These are phyloP conservation scores for Didymellaceae sp. DNA, from an alignment of 2,329 filamentous ascomycete genomes.

Conservation along the genomic window DNA sequence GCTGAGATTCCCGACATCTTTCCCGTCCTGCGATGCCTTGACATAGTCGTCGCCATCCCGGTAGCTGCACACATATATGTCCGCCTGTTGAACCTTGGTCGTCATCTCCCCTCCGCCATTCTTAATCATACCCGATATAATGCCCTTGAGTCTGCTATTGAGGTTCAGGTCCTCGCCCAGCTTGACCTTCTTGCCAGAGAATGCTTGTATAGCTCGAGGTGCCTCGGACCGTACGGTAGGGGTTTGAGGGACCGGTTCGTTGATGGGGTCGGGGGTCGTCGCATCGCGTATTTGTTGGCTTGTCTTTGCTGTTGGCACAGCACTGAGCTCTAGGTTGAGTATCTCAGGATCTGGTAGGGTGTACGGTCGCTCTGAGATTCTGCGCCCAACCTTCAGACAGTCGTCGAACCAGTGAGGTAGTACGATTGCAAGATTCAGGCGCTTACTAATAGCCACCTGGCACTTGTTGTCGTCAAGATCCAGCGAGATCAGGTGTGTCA, in stretches of 20 bases:
- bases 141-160: conserved; percentile 67
- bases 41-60: conserved; percentile 82
- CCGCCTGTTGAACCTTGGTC: conserved; percentile 69
- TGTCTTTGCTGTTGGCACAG: conserved; percentile 56
- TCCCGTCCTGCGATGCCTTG: conserved; percentile 74
- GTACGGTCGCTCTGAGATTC: conserved; percentile 89
- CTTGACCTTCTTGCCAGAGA: conserved; percentile 78
- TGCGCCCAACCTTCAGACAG: conserved; percentile 88
- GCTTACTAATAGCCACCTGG: conserved; percentile 66
- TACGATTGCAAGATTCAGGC: conserved; percentile 78
- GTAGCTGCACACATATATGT: conserved; percentile 87
- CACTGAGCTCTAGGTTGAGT: conserved; percentile 51
- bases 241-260: conserved; percentile 29
- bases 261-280: conserved; percentile 39
- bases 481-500: conserved; percentile 89
- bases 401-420: conserved; percentile 98
- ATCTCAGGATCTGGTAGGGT: conserved; percentile 85
- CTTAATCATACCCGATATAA: conserved; percentile 73
- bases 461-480: conserved; percentile 77
- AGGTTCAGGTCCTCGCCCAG: conserved; percentile 78
- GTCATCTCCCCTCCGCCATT: conserved; percentile 75
- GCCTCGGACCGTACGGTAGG: conserved; percentile 29
- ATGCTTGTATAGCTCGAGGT: conserved; percentile 62
- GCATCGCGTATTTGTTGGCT: conserved; percentile 45
- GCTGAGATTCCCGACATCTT: conserved; percentile 87